phyloP scores from a whole-genome alignment of 352 stramenopile genomes.

The Pythium brachiatum region DNA sequence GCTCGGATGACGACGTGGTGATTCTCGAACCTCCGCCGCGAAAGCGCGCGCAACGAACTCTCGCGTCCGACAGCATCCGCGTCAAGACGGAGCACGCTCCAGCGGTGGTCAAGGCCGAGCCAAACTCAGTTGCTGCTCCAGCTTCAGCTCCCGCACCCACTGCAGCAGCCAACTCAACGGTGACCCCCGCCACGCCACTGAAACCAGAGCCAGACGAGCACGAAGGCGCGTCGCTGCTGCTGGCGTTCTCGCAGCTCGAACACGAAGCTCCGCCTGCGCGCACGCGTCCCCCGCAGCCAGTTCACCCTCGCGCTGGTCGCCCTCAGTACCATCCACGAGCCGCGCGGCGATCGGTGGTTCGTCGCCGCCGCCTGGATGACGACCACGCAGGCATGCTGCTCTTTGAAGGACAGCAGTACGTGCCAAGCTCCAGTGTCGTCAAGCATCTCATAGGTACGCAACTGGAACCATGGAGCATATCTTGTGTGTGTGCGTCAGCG shows the following conservation, averaged over 20 bases:
- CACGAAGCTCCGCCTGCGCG: conserved; percentile 8
- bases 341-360: conserved; percentile 7
- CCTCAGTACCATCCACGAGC: conserved; percentile 6
- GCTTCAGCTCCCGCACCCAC: neutral
- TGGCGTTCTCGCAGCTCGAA: conserved; percentile 15
- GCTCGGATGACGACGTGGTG: conserved; percentile 1
- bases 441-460: conserved; percentile 59
- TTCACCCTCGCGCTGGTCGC: neutral
- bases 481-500: neutral
- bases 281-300: neutral
- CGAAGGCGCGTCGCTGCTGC: neutral
- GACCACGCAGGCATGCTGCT: conserved; percentile 68
- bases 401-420: conserved; percentile 59
- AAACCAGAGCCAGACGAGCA: neutral
- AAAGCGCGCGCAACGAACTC: neutral
- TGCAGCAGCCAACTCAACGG: neutral
- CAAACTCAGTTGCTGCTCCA: neutral
- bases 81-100: neutral
- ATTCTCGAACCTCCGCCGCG: neutral
- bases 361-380: conserved; percentile 37
- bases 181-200: neutral
- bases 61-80: neutral
- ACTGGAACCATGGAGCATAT: neutral
- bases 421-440: conserved; percentile 42
- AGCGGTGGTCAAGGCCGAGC: neutral